A percentile compares a stretch with the other conserved stretches of the same genome.
phyloP scores from a whole-genome alignment of 805 yeast genomes.

The Pichia nakasei region DNA sequence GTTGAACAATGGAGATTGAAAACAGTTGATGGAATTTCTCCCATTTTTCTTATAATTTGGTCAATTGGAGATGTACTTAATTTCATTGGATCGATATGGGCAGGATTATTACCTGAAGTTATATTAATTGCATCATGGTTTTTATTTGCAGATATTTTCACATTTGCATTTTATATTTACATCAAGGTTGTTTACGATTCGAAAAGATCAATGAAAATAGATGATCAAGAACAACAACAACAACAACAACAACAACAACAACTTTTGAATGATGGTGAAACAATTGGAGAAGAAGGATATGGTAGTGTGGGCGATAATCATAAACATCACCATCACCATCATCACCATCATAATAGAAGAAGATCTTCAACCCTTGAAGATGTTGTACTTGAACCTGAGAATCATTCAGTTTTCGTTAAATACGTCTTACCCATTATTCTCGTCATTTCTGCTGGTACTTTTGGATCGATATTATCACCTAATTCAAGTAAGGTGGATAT shows the following conservation, averaged over 20 bases:
- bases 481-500: conserved; percentile 10
- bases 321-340: conserved; percentile 2
- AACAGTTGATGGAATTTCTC: conserved; percentile 68
- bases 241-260: conserved; percentile 1
- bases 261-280: no score
- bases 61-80: conserved; percentile 64
- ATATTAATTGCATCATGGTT: conserved; percentile 68
- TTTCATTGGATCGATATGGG: conserved; percentile 62
- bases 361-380: conserved; percentile 41
- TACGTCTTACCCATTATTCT: conserved; percentile 52
- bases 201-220: conserved; percentile 11
- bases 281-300: no score
- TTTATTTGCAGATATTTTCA: conserved; percentile 60
- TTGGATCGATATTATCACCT: conserved; percentile 50
- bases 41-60: conserved; percentile 62
- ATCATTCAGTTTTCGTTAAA: conserved; percentile 38
- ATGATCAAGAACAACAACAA: conserved; percentile 6
- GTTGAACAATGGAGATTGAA: conserved; percentile 74
- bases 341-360: conserved; percentile 7
- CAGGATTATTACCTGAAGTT: conserved; percentile 59
- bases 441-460: conserved; percentile 52
- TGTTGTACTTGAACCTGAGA: conserved; percentile 38
- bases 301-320: no score
- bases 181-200: conserved; percentile 41
- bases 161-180: conserved; percentile 53